phyloP scores from a whole-genome alignment of 331 rosid genomes.

The Quercus tomentella region DNA sequence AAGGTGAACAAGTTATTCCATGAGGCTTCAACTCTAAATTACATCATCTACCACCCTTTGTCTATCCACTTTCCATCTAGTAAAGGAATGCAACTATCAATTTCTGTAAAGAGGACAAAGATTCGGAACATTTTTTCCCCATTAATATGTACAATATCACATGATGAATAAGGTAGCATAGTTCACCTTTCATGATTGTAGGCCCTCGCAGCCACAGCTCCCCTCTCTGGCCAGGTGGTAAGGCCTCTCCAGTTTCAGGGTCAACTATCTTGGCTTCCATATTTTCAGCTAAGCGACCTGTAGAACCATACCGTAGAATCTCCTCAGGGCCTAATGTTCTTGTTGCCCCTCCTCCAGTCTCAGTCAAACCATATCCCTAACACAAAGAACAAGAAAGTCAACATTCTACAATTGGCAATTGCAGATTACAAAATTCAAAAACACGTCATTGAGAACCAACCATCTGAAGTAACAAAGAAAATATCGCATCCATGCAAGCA shows the following conservation, averaged over 20 bases:
- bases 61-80: no score
- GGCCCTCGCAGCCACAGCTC: constrained; percentile 94
- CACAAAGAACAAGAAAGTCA: background rate
- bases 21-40: no score
- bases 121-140: no score
- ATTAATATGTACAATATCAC: background rate
- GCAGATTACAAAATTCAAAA: no score
- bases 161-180: background rate
- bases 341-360: constrained; percentile 54
- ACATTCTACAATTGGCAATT: background rate
- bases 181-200: constrained; percentile 64
- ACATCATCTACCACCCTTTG: no score
- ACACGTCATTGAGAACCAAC: no score
- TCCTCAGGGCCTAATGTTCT: constrained; percentile 57
- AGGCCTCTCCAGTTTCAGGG: constrained; percentile 54
- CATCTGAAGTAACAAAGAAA: no score
- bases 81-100: no score
- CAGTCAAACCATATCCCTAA: constrained; percentile 93
- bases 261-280: constrained; percentile 89
- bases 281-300: constrained; percentile 62
- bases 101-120: no score
- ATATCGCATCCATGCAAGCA: no score
- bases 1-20: no score
- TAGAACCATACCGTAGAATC: constrained; percentile 49
- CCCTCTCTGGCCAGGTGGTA: constrained; percentile 65